These are phyloP conservation scores for Suillus bovinus DNA, from an alignment of 768 basidiomycete species.

Conservation along the genomic window DNA sequence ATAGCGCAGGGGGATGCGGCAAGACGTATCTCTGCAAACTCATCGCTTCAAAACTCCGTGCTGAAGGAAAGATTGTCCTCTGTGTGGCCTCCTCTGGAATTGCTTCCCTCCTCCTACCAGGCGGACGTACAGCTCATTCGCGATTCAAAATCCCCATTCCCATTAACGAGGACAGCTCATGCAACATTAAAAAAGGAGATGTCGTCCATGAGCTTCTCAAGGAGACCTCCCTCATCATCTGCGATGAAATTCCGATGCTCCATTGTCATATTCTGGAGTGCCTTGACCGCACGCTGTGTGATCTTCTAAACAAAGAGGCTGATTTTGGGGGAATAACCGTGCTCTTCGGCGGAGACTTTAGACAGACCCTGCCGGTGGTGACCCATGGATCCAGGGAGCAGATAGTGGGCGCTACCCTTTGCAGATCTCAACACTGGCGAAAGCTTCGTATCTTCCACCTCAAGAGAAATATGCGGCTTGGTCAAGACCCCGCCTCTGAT, in stretches of 20 bases:
- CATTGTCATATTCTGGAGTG: conserved; percentile 39
- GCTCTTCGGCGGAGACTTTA: conserved; percentile 51
- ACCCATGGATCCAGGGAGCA: conserved; percentile 35
- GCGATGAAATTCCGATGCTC: conserved; percentile 46
- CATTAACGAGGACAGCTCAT: conserved; percentile 28
- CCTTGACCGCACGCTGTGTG: conserved; percentile 38
- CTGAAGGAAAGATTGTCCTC: too few relatives aligned
- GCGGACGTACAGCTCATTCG: conserved; percentile 19
- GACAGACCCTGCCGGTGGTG: conserved; percentile 48
- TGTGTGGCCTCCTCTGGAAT: too few relatives aligned
- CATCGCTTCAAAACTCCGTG: too few relatives aligned
- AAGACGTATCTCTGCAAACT: too few relatives aligned
- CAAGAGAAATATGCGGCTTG: conserved; percentile 43
- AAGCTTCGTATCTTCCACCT: conserved; percentile 34
- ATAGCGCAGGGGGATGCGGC: too few relatives aligned
- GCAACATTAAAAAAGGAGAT: conserved; percentile 35
- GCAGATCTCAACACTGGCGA: conserved; percentile 40
- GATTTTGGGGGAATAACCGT: conserved; percentile 43
- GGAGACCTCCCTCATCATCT: conserved; percentile 37
- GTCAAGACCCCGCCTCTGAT: conserved; percentile 23
- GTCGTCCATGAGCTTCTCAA: conserved; percentile 35
- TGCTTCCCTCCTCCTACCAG: too few relatives aligned
- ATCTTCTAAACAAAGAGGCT: conserved; percentile 28
- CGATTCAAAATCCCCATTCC: conserved; percentile 48
- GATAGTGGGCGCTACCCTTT: conserved; percentile 39